Conservation (phyloP, 2,329 filamentous ascomycete genomes). For the Exophiala spinifera region DNA sequence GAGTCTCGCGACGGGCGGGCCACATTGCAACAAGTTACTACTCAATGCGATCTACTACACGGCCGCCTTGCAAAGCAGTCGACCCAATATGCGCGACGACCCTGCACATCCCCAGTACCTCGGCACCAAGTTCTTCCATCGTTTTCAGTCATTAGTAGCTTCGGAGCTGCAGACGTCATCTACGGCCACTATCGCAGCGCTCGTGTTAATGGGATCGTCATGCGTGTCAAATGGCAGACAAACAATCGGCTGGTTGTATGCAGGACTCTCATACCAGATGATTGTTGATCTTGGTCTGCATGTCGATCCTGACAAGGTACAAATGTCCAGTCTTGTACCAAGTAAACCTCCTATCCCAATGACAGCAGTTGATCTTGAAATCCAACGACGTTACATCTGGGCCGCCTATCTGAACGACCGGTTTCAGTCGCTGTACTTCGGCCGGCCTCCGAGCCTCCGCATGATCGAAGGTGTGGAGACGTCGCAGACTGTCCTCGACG, state of each 20-base stretch:
- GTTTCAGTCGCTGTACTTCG: slow-evolving; percentile 23
- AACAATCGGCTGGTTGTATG: background rate
- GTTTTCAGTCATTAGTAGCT: too few relatives aligned
- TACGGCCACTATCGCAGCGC: background rate
- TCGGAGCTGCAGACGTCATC: background rate
- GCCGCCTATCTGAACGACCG: slow-evolving; percentile 32
- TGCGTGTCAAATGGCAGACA: background rate
- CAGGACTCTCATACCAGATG: background rate
- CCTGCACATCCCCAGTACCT: too few relatives aligned
- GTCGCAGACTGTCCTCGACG: background rate
- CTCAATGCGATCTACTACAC: slow-evolving; percentile 39
- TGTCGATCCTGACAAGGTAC: background rate
- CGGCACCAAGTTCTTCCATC: background rate
- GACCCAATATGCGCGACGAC: too few relatives aligned
- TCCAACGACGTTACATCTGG: slow-evolving; percentile 35
- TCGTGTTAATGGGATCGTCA: background rate
- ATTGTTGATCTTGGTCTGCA: background rate
- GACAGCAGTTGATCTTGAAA: slow-evolving; percentile 29
- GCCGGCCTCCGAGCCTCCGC: slow-evolving; percentile 9
- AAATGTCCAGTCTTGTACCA: background rate
- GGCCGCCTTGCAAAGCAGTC: too few relatives aligned
- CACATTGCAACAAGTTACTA: slow-evolving; percentile 39
- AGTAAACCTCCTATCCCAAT: background rate
- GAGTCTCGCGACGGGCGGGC: slow-evolving; percentile 36
- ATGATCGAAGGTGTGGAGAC: background rate